A percentile compares a stretch with the other conserved stretches of the same genome.
These are phyloP conservation scores for Alternaria gaisen DNA, from an alignment of 2,329 filamentous ascomycete genomes.

Conservation along the genomic window DNA sequence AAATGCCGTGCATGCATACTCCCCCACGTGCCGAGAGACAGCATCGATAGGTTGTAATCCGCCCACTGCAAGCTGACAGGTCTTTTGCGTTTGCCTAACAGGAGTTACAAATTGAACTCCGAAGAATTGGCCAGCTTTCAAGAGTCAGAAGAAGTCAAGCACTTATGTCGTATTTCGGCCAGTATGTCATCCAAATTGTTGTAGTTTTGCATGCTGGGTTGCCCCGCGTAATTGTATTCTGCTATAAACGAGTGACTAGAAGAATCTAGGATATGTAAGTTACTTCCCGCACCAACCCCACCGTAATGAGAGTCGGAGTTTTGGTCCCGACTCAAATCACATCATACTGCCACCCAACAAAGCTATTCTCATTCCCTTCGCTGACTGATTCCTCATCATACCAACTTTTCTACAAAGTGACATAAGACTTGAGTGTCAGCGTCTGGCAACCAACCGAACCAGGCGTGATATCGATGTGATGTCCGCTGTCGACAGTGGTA, in stretches of 20 bases:
- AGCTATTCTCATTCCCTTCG: not conserved
- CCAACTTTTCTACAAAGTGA: conserved; percentile 8
- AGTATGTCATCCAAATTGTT: no score
- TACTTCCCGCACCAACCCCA: not conserved
- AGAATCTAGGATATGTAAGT: not conserved
- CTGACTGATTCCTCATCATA: not conserved
- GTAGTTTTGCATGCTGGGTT: not conserved
- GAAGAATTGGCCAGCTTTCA: not conserved
- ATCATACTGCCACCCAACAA: not conserved
- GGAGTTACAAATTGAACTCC: not conserved
- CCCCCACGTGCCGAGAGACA: not conserved
- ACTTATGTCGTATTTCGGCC: not conserved
- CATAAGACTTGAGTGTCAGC: conserved; percentile 15
- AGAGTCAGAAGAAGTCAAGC: not conserved
- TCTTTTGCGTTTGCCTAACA: not conserved
- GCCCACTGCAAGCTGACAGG: not conserved
- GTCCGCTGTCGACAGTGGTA: not conserved
- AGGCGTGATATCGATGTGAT: conserved; percentile 13
- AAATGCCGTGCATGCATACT: not conserved
- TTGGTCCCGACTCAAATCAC: conserved; percentile 11
- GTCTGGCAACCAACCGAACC: conserved; percentile 10
- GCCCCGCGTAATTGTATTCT: not conserved
- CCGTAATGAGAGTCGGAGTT: conserved; percentile 1
- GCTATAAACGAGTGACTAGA: not conserved
- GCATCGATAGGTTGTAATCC: not conserved